Conservation (phyloP, 2,329 filamentous ascomycete species). For the Colletotrichum simmondsii region DNA sequence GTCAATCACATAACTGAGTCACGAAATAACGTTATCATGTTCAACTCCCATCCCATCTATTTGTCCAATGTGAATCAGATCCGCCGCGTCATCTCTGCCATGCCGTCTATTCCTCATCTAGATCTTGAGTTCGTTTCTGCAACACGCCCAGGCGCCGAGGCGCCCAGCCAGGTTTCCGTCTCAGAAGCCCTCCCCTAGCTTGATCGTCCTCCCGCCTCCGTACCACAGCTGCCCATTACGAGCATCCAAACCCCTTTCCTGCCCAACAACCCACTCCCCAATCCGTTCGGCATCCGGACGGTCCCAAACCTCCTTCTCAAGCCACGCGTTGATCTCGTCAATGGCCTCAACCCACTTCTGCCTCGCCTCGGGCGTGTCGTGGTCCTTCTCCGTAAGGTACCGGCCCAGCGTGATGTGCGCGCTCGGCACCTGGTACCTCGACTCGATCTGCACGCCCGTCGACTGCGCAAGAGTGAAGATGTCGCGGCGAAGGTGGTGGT, state of each 20-base stretch:
- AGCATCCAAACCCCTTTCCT: conserved; percentile 83
- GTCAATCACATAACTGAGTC: conserved; percentile 33
- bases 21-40: conserved; percentile 11
- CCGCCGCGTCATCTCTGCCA: too few relatives aligned
- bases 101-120: not conserved
- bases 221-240: conserved; percentile 87
- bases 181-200: conserved; percentile 70
- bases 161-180: not conserved
- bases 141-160: not conserved
- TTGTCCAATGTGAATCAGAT: not conserved
- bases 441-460: conserved; percentile 76
- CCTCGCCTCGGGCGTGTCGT: conserved; percentile 68
- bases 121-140: not conserved
- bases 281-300: conserved; percentile 53
- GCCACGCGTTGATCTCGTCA: conserved; percentile 81
- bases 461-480: conserved; percentile 71
- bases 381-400: conserved; percentile 77
- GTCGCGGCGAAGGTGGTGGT: conserved; percentile 89
- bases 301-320: conserved; percentile 78
- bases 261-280: conserved; percentile 88
- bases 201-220: conserved; percentile 80
- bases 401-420: conserved; percentile 90
- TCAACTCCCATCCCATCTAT: not conserved
- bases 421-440: conserved; percentile 88
- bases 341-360: conserved; percentile 74